Percentiles rank a stretch among this genome's conserved stretches.
phyloP scores from a whole-genome alignment of 2,329 filamentous ascomycete species.

The Periconia sp. region DNA sequence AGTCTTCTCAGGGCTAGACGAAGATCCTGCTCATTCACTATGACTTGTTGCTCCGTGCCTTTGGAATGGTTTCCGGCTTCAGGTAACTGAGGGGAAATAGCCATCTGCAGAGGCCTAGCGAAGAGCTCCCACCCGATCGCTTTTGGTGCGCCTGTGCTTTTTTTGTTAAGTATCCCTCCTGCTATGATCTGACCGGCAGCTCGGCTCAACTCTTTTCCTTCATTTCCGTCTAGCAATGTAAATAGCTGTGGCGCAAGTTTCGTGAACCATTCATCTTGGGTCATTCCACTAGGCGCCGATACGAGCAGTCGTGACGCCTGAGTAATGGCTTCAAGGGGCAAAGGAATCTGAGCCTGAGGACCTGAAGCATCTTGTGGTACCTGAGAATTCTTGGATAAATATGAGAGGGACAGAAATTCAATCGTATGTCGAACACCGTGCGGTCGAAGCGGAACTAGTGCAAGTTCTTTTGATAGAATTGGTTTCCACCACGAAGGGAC shows the following conservation, averaged over 20 bases:
- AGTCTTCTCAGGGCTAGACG: conserved; percentile 58
- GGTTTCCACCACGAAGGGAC: conserved; percentile 63
- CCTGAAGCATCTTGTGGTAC: conserved; percentile 31
- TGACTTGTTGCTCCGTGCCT: conserved; percentile 50
- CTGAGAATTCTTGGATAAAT: conserved; percentile 55
- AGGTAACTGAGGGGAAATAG: conserved; percentile 50
- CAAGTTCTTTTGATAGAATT: conserved; percentile 60
- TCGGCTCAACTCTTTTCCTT: conserved; percentile 60
- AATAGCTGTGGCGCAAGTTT: conserved; percentile 64
- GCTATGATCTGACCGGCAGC: conserved; percentile 65
- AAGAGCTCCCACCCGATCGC: conserved; percentile 63
- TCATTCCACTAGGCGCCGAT: conserved; percentile 58
- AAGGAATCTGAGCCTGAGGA: conserved; percentile 52
- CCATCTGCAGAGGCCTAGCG: conserved; percentile 58
- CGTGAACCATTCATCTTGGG: conserved; percentile 61
- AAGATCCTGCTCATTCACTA: conserved; percentile 55
- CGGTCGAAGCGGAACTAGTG: conserved; percentile 61
- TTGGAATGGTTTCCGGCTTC: conserved; percentile 39
- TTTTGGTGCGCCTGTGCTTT: conserved; percentile 65
- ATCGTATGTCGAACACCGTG: conserved; percentile 68
- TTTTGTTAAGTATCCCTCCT: conserved; percentile 67
- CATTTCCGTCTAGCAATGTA: conserved; percentile 61
- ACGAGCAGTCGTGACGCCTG: conserved; percentile 65
- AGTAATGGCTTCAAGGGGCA: conserved; percentile 68
- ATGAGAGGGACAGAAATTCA: conserved; percentile 71